Percentiles rank a stretch among this genome's conserved stretches.
These are phyloP conservation scores for Peronosclerospora sorghi DNA, from an alignment of 352 stramenopile species.

Conservation along the genomic window DNA sequence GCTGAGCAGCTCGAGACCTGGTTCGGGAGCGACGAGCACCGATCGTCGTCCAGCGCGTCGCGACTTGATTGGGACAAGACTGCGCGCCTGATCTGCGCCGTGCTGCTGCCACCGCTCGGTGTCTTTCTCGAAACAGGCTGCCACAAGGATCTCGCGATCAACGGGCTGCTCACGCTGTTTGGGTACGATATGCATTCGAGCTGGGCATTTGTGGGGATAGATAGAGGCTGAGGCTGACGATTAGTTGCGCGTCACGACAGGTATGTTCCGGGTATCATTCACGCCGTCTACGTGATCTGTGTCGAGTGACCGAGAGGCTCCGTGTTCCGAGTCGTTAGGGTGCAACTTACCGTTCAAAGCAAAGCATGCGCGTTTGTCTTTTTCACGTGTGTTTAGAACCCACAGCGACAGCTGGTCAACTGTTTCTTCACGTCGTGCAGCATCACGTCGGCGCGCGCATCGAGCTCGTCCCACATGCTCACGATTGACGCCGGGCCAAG, in stretches of 20 bases:
- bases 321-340: too few species aligned
- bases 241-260: too few species aligned
- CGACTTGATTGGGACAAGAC: slow-evolving; percentile 32
- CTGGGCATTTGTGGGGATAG: too few species aligned
- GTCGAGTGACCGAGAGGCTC: not conserved
- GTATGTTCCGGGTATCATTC: slow-evolving; percentile 47
- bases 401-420: slow-evolving; percentile 47
- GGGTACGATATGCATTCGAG: too few species aligned
- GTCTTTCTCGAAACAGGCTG: slow-evolving; percentile 47
- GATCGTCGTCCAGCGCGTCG: slow-evolving; percentile 7
- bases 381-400: too few species aligned
- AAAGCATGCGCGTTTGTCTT: too few species aligned
- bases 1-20: slow-evolving; percentile 13
- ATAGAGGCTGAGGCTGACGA: too few species aligned
- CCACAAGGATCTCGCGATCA: slow-evolving; percentile 54
- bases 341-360: not conserved
- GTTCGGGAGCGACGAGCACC: slow-evolving; percentile 18
- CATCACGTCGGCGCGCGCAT: slow-evolving; percentile 29
- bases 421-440: slow-evolving; percentile 44
- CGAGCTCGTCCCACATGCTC: slow-evolving; percentile 46
- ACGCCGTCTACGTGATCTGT: slow-evolving; percentile 27
- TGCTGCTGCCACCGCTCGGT: slow-evolving; percentile 38
- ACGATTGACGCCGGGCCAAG: slow-evolving; percentile 26
- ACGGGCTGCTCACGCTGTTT: slow-evolving; percentile 50
- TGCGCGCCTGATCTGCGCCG: slow-evolving; percentile 33